Percentiles rank a stretch among this genome's conserved stretches.
Evolutionary conservation across 305 asterid species (phyloP).

Genomic region (Caryopteris hybrid): DNA sequence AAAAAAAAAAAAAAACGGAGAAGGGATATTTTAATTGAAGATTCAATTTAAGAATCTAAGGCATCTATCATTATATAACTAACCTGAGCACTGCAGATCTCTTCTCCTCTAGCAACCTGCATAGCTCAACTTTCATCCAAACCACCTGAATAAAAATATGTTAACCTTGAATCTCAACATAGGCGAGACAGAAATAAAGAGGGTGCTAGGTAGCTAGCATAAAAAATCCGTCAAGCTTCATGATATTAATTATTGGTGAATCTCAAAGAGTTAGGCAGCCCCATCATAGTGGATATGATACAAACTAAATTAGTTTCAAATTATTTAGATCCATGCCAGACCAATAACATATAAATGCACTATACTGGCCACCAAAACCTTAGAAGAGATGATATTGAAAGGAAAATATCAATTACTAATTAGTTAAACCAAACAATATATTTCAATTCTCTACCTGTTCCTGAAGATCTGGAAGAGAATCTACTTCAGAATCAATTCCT

Average conservation of each 20-base stretch:
- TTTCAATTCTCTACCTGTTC: constrained; percentile 58
- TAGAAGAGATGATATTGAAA: background rate
- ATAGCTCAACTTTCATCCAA: constrained; percentile 88
- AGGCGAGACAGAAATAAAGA: background rate
- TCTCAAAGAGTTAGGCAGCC: background rate
- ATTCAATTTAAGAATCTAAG: constrained; percentile 3
- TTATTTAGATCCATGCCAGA: background rate
- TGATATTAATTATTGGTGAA: background rate
- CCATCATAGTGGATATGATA: background rate
- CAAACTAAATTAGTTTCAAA: background rate
- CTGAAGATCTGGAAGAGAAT: constrained; percentile 79
- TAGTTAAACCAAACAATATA: background rate
- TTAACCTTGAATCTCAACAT: constrained; percentile 22
- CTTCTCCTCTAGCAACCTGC: constrained; percentile 85
- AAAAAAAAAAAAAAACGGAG: background rate
- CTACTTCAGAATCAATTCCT: constrained; percentile 59
- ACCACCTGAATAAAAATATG: constrained; percentile 57
- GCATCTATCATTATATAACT: constrained; percentile 10
- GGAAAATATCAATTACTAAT: background rate
- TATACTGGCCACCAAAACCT: background rate
- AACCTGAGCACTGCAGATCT: constrained; percentile 80
- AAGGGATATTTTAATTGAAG: background rate
- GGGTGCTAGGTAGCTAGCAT: background rate
- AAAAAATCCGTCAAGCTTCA: background rate
- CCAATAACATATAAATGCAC: background rate